A percentile compares a stretch with the other conserved stretches of the same genome.
Conservation (phyloP, 2,329 filamentous ascomycete species). For the Phyllosticta capitalensis region DNA sequence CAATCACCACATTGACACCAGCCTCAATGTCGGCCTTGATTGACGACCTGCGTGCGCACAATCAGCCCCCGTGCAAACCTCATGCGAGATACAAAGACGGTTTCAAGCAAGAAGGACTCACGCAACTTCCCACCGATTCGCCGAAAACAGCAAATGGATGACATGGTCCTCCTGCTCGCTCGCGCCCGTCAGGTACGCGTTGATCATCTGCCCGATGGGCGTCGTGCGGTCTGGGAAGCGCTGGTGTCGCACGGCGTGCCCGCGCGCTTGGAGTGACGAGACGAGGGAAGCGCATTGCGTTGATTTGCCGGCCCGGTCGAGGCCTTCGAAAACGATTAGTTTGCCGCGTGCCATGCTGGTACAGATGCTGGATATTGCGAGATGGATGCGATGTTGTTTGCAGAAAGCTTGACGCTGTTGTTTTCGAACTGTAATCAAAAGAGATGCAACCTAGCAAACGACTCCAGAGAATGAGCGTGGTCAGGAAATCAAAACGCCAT, state of each 20-base stretch:
- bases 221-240: conserved; percentile 77
- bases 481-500: not conserved
- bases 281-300: conserved; percentile 70
- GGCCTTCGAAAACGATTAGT: conserved; percentile 76
- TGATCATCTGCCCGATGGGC: conserved; percentile 78
- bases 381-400: not conserved
- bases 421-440: no score
- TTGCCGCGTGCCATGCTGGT: conserved; percentile 48
- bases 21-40: conserved; percentile 17
- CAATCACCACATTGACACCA: conserved; percentile 71
- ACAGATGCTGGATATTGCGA: not conserved
- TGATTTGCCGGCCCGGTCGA: conserved; percentile 86
- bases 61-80: not conserved
- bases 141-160: conserved; percentile 82
- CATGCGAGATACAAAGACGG: not conserved
- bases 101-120: conserved; percentile 16
- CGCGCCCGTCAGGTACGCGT: conserved; percentile 65
- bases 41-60: not conserved
- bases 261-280: conserved; percentile 41
- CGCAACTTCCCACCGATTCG: conserved; percentile 74
- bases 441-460: not conserved
- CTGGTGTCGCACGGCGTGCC: conserved; percentile 47
- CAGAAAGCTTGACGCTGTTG: not conserved
- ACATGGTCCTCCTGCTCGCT: conserved; percentile 74
- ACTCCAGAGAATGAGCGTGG: not conserved